phyloP scores from a whole-genome alignment of 1,284 basidiomycete genomes.

The Serendipita sp. region DNA sequence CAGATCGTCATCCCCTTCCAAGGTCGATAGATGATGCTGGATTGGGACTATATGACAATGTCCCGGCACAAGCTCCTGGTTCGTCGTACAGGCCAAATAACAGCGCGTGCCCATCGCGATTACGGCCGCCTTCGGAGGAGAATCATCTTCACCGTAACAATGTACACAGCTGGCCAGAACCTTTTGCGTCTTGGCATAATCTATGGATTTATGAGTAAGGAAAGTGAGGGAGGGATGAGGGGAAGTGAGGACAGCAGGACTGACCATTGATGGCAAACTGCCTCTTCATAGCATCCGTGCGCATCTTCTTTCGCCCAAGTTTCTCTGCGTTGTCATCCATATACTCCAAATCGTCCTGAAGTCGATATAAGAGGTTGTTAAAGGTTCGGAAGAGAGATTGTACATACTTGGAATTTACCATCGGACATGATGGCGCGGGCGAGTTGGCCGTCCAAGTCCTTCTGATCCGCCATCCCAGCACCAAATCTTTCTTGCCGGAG shows the following conservation, averaged over 20 bases:
- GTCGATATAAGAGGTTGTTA: background rate
- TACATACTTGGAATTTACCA: constrained; percentile 64
- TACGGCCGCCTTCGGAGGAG: constrained; percentile 69
- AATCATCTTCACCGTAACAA: constrained; percentile 80
- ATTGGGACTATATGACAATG: constrained; percentile 95
- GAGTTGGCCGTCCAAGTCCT: constrained; percentile 81
- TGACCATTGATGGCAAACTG: constrained; percentile 90
- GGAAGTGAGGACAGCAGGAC: constrained; percentile 13
- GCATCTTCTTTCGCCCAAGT: constrained; percentile 86
- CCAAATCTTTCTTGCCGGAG: constrained; percentile 84
- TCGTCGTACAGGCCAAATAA: constrained; percentile 77
- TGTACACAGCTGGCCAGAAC: constrained; percentile 76
- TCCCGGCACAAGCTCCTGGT: constrained; percentile 74
- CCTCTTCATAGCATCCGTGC: constrained; percentile 87
- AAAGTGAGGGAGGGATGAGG: background rate
- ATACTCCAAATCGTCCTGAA: constrained; percentile 75
- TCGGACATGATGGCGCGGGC: constrained; percentile 80
- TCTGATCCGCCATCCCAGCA: constrained; percentile 79
- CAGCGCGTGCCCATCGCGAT: constrained; percentile 81
- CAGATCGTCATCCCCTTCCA: constrained; percentile 94
- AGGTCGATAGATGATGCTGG: constrained; percentile 78
- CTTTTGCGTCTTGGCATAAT: constrained; percentile 89
- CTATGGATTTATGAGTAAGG: constrained; percentile 26
- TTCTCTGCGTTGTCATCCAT: constrained; percentile 94
- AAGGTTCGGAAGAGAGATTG: background rate